Evolutionary conservation across 1,284 basidiomycete species (phyloP).

Genomic region (Neolentinus lepideus): DNA sequence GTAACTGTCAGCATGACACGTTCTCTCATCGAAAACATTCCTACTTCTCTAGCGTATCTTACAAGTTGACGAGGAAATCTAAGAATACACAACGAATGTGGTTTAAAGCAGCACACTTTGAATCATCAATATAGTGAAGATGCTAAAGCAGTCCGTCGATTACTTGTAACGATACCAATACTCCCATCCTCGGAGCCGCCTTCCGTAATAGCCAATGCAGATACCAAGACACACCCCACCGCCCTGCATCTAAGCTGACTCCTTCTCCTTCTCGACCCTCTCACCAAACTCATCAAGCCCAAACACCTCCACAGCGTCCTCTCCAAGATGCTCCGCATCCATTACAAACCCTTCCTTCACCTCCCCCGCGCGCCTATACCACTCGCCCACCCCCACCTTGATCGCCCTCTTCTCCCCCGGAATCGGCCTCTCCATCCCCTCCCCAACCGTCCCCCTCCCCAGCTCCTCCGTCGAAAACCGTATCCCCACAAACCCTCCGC

Average conservation of each 20-base stretch:
- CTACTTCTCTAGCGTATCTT: too few relatives aligned
- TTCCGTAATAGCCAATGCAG: too few relatives aligned
- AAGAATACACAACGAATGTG: too few relatives aligned
- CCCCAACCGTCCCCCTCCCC: slow-evolving; percentile 28
- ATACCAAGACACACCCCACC: too few relatives aligned
- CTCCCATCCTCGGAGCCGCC: too few relatives aligned
- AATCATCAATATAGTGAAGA: too few relatives aligned
- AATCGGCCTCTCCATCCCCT: slow-evolving; percentile 25
- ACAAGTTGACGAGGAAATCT: not conserved
- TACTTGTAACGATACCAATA: too few relatives aligned
- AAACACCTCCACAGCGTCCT: slow-evolving; percentile 17
- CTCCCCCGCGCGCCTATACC: slow-evolving; percentile 25
- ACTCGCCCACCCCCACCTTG: slow-evolving; percentile 27
- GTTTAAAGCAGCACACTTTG: too few relatives aligned
- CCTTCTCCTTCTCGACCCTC: slow-evolving; percentile 14
- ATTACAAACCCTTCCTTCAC: slow-evolving; percentile 25
- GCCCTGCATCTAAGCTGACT: slow-evolving; percentile 4
- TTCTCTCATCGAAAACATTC: too few relatives aligned
- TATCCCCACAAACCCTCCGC: slow-evolving; percentile 28
- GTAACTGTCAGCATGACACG: too few relatives aligned
- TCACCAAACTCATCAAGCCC: slow-evolving; percentile 22
- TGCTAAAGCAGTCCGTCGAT: too few relatives aligned
- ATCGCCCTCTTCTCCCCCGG: slow-evolving; percentile 23
- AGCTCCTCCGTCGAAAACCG: slow-evolving; percentile 20
- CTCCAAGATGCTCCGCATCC: slow-evolving; percentile 20